phyloP scores from a whole-genome alignment of 208 protist genomes.

The Sergeia podlipaevii region DNA sequence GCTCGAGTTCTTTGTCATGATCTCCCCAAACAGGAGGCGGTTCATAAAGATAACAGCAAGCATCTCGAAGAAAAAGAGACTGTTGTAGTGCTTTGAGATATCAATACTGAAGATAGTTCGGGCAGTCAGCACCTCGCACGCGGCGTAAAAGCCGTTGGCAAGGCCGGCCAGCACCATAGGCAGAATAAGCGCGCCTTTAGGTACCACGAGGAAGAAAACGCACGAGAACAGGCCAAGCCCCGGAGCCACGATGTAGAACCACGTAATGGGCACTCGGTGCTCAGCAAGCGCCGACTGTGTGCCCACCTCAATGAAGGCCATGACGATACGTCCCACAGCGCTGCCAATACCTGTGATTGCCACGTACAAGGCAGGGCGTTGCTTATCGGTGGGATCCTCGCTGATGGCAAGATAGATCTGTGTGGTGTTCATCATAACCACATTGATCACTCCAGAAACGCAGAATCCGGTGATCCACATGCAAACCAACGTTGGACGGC shows the following conservation, averaged over 20 bases:
- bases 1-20: constrained; percentile 33
- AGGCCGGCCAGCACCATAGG: constrained; percentile 34
- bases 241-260: constrained; percentile 31
- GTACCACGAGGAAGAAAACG: constrained; percentile 27
- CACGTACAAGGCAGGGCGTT: constrained; percentile 26
- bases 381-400: constrained; percentile 16
- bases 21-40: constrained; percentile 45
- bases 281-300: constrained; percentile 23
- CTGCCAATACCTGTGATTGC: constrained; percentile 36
- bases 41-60: constrained; percentile 39
- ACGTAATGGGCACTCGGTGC: constrained; percentile 23
- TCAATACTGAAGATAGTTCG: constrained; percentile 46
- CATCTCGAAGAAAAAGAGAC: constrained; percentile 37
- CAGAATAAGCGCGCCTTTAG: constrained; percentile 20
- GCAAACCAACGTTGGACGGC: constrained; percentile 29
- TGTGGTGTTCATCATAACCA: constrained; percentile 28
- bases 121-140: constrained; percentile 28
- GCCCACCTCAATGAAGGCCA: constrained; percentile 32
- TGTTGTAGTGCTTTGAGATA: constrained; percentile 52
- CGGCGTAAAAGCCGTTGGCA: constrained; percentile 37
- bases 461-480: constrained; percentile 37
- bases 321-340: constrained; percentile 26
- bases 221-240: constrained; percentile 17
- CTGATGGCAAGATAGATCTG: constrained; percentile 37
- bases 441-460: constrained; percentile 22